Evolutionary conservation across 768 basidiomycete genomes (phyloP), one percentile per base, ranked within the genome.

Genomic region (Nevesoporus exiguus): DNA sequence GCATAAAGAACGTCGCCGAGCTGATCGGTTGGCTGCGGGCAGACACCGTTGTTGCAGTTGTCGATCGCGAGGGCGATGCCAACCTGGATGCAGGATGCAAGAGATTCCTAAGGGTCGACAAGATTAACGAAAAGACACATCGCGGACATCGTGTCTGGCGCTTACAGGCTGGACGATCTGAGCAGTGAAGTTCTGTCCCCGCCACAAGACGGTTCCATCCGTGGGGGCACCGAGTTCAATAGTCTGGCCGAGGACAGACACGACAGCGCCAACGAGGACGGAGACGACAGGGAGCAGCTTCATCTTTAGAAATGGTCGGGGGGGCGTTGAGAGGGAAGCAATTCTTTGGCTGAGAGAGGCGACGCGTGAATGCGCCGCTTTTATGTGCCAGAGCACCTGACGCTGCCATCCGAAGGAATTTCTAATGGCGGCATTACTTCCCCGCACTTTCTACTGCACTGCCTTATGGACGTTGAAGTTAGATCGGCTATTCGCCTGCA

Each of bases 31-130:
- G 69, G 66, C 2, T 58, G 47, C 1, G 69, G 69, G 49, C 68
- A 68, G 7, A 39, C 37, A 7, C 61, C 62, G 10, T 63, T 59
- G 39, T 15, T 22, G 51, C 68, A 69, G 25, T 4, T 52, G 27
- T 19, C 34, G 7, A 69, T 57, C 3, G 65, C 58, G 17, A 69
- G 67, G 13, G 69, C 69, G n/a, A 69, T 71, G 30, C 69, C 68
- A 19, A 70, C 65, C 42, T 70, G 66, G 42, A 56, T 58, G 45
- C 61, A 63, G 7, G 43, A 44, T 17, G 36, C 51, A 1, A 61
- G 27, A 21, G 67, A 69, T 27, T 0, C 27, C 68, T 71, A 17
- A 33, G 7, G 50, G 25, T 17, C 1, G 17, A 13, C 9, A 8
- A 24, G 14, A 17, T 48, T 11, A 36, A 30, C 34, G 17, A 33